Percentiles rank a stretch among this genome's conserved stretches.
Conservation (phyloP, 2,329 filamentous ascomycete species). For the Byssochlamys sp. region DNA sequence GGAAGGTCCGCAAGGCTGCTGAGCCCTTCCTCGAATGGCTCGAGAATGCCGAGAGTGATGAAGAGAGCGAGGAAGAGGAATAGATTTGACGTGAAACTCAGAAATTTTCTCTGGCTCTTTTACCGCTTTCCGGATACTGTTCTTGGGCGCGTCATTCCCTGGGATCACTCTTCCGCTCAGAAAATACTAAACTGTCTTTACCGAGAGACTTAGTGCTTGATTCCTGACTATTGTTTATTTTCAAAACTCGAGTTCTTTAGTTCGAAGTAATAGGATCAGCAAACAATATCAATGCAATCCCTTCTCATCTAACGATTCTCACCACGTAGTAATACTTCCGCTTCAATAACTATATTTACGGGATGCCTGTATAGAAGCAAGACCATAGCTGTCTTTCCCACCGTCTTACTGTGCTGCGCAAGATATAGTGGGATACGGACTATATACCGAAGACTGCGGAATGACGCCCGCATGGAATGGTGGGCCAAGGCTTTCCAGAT, state of each 20-base stretch:
- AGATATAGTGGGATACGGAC: too few relatives aligned
- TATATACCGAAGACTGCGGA: too few relatives aligned
- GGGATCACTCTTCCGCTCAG: not conserved
- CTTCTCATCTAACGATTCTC: not conserved
- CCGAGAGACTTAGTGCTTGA: not conserved
- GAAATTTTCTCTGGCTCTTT: not conserved
- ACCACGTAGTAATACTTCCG: not conserved
- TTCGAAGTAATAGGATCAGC: not conserved
- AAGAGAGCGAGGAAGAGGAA: conserved; percentile 57
- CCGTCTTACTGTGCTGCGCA: too few relatives aligned
- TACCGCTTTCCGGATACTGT: not conserved
- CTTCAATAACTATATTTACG: not conserved
- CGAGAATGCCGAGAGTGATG: conserved; percentile 67
- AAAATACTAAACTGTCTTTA: not conserved
- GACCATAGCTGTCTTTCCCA: too few relatives aligned
- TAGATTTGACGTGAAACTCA: conserved; percentile 14
- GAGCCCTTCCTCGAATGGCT: conserved; percentile 94
- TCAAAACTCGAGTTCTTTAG: not conserved
- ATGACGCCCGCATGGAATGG: too few relatives aligned
- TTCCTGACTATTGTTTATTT: not conserved
- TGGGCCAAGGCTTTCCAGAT: too few relatives aligned
- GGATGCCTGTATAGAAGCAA: not conserved
- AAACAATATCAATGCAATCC: not conserved
- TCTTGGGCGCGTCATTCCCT: not conserved
- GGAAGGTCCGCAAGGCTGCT: conserved; percentile 90